Base-by-base conservation (phyloP, 2,329 filamentous ascomycete genomes). In the Hypoxylon sp. region DNA sequence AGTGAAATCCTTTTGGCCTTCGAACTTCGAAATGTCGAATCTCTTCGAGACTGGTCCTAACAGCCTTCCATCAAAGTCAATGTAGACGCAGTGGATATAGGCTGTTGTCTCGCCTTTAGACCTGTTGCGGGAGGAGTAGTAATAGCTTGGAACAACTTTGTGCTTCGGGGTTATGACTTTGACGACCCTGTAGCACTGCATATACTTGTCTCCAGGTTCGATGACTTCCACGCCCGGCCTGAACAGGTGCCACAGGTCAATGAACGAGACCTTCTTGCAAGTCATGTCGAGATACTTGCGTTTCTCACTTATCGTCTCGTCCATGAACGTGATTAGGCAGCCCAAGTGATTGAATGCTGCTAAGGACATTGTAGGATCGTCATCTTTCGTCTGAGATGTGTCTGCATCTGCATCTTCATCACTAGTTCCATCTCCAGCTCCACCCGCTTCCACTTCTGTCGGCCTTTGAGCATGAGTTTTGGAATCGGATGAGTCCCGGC, bases 231-330 rank as follows among this genome's bases (percentile, higher is more conserved):
- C 42, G 0, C 69, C 69, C 0, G 66, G 67, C 3, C 53, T 41
- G 35, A 70, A 70, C 2, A 72, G 48, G 26, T 66, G 57, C 66
- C 69, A 72, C 1, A 70, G 42, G 27, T 71, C 68, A 1, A 56
- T 43, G 21, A 68, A 70, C 8, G 50, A 61, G 7, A 68, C 54
- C 11, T 49, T 65, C 2, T 26, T 37, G 35, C 57, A 63, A 8
- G 33, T 18, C n/a, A 37, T 42, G 8, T 35, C 55, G 5, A 66
- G 46, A 35, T 63, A 59, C 1, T 51, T 26, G 4, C 17, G 17
- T 15, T 55, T 65, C 6, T 11, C 26, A 3, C 4, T 4, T 20
- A 64, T 64, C 11, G 40, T 37, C 0, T 17, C 15, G 15, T 58
- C 56, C 23, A 64, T 48, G 26, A 62, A 63, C 3, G 38, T 10